Evolutionary conservation across 2,329 filamentous ascomycete species (phyloP).

Genomic region (Verticillium isaacii): DNA sequence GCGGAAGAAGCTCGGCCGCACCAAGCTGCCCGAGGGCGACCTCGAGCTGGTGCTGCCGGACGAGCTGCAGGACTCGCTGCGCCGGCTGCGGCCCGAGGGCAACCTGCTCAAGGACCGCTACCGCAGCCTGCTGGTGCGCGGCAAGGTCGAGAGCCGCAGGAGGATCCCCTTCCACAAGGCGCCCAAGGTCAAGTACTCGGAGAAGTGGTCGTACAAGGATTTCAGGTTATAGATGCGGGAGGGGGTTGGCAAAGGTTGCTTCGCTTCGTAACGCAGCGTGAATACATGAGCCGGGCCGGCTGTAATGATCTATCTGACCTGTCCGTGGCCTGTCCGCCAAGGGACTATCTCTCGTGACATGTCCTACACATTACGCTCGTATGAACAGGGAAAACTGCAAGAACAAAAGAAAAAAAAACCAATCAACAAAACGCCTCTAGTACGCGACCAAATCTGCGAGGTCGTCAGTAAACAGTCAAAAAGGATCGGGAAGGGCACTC

Average conservation of each 20-base stretch:
- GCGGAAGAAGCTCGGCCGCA: conserved; percentile 68
- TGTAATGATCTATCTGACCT: not conserved
- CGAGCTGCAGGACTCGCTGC: conserved; percentile 75
- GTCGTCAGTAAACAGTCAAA: not conserved
- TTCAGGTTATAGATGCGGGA: conserved; percentile 42
- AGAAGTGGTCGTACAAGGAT: conserved; percentile 99
- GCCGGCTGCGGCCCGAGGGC: conserved; percentile 88
- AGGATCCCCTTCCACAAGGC: conserved; percentile 78
- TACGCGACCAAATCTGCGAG: not conserved
- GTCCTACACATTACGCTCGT: conserved; percentile 6
- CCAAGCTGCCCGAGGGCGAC: conserved; percentile 69
- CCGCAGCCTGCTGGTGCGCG: conserved; percentile 79
- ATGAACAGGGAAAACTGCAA: no score
- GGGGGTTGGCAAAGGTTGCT: not conserved
- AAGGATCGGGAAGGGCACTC: conserved; percentile 29
- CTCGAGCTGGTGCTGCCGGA: conserved; percentile 79
- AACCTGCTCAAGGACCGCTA: conserved; percentile 91
- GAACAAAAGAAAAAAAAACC: not conserved
- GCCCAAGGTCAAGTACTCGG: conserved; percentile 73
- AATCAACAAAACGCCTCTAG: not conserved
- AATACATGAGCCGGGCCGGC: not conserved
- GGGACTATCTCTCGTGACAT: not conserved
- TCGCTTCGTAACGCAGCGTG: not conserved
- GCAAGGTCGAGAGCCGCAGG: conserved; percentile 81
- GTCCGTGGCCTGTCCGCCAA: not conserved